A percentile compares a stretch with the other conserved stretches of the same genome.
Conservation (phyloP, 2,329 filamentous ascomycete species). For the Tolypocladium pustulatum region DNA sequence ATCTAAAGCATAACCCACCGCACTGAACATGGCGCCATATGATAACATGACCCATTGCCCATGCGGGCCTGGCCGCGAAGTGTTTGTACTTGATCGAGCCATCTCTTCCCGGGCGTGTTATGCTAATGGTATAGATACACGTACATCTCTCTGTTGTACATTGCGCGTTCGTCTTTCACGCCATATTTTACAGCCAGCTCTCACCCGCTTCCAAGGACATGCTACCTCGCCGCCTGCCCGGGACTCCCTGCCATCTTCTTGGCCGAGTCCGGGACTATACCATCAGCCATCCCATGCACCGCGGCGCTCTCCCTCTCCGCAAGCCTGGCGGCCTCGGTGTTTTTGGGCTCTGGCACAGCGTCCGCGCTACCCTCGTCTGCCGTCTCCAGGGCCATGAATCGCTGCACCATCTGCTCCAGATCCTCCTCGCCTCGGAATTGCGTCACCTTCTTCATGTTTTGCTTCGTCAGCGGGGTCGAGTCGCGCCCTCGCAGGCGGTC, state of each 20-base stretch:
- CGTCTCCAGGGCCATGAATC: slow-evolving; percentile 20
- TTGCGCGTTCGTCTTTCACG: background rate
- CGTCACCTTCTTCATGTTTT: slow-evolving; percentile 79
- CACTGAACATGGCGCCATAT: background rate
- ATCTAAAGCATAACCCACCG: background rate
- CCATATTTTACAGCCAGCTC: background rate
- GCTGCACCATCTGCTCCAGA: slow-evolving; percentile 54
- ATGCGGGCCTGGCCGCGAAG: background rate
- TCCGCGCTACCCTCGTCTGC: slow-evolving; percentile 6
- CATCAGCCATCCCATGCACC: slow-evolving; percentile 20
- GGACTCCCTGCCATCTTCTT: slow-evolving; percentile 3
- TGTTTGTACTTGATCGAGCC: background rate
- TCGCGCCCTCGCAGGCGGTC: slow-evolving; percentile 43
- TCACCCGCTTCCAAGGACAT: background rate
- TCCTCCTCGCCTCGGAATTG: slow-evolving; percentile 59
- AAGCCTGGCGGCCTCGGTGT: slow-evolving; percentile 9
- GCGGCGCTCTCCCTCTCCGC: slow-evolving; percentile 19
- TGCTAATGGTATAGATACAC: slow-evolving; percentile 3
- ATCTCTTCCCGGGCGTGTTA: background rate
- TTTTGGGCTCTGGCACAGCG: slow-evolving; percentile 4
- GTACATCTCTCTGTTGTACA: slow-evolving; percentile 4
- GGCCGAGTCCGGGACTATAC: slow-evolving; percentile 16
- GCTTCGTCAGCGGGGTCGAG: slow-evolving; percentile 60
- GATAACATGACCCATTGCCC: background rate
- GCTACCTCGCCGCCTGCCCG: slow-evolving; percentile 3